Conservation (phyloP, 2,329 filamentous ascomycete species). For the Talaromyces sp. region DNA sequence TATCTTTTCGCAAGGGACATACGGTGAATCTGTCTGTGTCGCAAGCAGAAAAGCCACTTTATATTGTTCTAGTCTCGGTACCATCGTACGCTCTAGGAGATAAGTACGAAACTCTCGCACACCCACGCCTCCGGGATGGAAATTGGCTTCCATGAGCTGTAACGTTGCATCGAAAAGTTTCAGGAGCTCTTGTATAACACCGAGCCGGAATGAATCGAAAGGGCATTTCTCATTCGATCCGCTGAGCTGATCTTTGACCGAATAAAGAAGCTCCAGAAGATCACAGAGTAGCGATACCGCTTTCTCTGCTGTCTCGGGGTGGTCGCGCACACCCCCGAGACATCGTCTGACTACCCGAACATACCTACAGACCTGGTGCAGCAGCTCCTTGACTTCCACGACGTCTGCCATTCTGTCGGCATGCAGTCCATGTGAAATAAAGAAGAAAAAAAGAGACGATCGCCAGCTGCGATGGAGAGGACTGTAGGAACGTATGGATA, state of each 20-base stretch:
- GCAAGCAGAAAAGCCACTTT: constrained; percentile 28
- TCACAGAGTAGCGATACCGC: constrained; percentile 25
- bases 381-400: constrained; percentile 18
- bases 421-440: not conserved
- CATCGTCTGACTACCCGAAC: constrained; percentile 25
- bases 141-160: constrained; percentile 27
- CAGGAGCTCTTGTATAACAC: constrained; percentile 24
- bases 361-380: constrained; percentile 22
- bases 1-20: too few relatives aligned
- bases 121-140: constrained; percentile 32
- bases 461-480: too few relatives aligned
- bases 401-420: constrained; percentile 18
- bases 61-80: constrained; percentile 30
- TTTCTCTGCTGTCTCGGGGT: constrained; percentile 26
- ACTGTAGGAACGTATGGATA: too few relatives aligned
- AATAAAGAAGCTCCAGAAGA: constrained; percentile 25
- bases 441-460: not conserved
- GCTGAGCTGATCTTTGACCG: constrained; percentile 25
- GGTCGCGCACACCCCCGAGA: constrained; percentile 24
- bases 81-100: constrained; percentile 27
- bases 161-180: constrained; percentile 25
- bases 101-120: constrained; percentile 25
- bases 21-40: constrained; percentile 28
- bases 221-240: constrained; percentile 27
- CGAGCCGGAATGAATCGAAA: constrained; percentile 22